Conservation (phyloP, 1,139 yeast species). For the Nakaseomyces uthaithaninus region DNA sequence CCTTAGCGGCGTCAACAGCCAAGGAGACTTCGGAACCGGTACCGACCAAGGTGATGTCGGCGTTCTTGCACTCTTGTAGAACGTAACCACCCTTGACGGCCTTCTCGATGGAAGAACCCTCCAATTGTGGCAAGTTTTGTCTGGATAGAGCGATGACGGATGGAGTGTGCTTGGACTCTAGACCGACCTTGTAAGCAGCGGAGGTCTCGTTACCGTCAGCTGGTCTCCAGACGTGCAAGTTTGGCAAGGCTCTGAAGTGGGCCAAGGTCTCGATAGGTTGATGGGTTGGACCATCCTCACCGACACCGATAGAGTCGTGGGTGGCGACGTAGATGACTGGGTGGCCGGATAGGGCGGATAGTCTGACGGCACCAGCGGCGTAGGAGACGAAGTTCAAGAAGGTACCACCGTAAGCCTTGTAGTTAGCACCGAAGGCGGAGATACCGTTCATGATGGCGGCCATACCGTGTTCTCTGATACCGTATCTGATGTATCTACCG, state of each 20-base stretch:
- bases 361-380: conserved; percentile 96
- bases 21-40: conserved; percentile 95
- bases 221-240: conserved; percentile 96
- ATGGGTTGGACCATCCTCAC: conserved; percentile 99
- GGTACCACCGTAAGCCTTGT: conserved; percentile 93
- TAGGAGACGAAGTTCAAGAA: conserved; percentile 97
- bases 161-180: conserved; percentile 70
- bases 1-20: conserved; percentile 73
- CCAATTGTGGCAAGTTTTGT: conserved; percentile 96
- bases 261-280: conserved; percentile 99
- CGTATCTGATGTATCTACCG: conserved; percentile 96
- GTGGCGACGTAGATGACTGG: conserved; percentile 97
- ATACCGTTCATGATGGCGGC: conserved; percentile 99
- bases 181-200: conserved; percentile 85
- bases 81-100: conserved; percentile 96
- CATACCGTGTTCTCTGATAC: conserved; percentile 99
- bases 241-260: conserved; percentile 96
- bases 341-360: conserved; percentile 87
- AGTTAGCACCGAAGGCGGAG: conserved; percentile 89
- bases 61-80: conserved; percentile 48
- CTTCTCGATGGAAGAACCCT: conserved; percentile 85
- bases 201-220: conserved; percentile 99
- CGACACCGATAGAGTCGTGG: conserved; percentile 97
- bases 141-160: conserved; percentile 88
- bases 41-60: conserved; percentile 75